Conservation (phyloP, 345 rosid genomes). For the Acer negundo region DNA sequence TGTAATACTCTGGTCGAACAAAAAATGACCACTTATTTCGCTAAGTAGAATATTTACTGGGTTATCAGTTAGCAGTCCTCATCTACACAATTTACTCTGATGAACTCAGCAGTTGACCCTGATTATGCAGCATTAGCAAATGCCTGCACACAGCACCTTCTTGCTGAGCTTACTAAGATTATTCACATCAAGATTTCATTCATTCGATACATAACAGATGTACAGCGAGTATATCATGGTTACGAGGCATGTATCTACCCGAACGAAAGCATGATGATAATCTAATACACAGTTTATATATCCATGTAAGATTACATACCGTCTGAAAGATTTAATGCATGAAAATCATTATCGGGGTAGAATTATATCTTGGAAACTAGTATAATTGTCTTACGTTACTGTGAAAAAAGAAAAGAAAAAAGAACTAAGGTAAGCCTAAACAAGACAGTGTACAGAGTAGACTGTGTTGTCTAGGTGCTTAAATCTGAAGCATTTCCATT, state of each 20-base stretch:
- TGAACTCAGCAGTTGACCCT: constrained; percentile 1
- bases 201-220: not conserved
- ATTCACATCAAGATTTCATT: not conserved
- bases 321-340: too few relatives aligned
- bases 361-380: not conserved
- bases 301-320: not conserved
- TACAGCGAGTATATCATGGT: not conserved
- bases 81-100: not conserved
- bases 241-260: not conserved
- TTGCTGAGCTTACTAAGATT: not conserved
- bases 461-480: too few relatives aligned
- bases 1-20: not conserved
- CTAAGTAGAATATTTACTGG: not conserved
- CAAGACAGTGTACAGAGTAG: not conserved
- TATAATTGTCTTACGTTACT: not conserved
- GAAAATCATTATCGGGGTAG: not conserved
- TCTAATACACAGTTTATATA: not conserved
- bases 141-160: constrained; percentile 1
- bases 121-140: constrained; percentile 9
- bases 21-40: too few relatives aligned
- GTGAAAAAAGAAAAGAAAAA: not conserved
- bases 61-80: constrained; percentile 9
- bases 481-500: too few relatives aligned
- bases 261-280: not conserved
- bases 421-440: not conserved